These are phyloP conservation scores for Artemisia tridentata DNA, from an alignment of 129 eudicot genomes.

Conservation along the genomic window DNA sequence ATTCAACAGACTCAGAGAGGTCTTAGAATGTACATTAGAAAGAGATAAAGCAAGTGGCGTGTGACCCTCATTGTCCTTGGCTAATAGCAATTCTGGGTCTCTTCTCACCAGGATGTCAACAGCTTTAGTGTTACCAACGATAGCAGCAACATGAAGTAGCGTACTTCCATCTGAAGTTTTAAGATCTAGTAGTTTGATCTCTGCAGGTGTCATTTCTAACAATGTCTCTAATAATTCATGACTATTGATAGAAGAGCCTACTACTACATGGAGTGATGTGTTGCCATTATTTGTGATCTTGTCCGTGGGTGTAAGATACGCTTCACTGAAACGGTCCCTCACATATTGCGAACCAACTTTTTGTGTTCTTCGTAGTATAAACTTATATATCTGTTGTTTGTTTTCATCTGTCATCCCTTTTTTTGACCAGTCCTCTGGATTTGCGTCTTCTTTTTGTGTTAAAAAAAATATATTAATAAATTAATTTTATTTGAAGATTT, in stretches of 20 bases:
- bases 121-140: conserved; percentile 23
- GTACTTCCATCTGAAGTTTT: conserved; percentile 21
- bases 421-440: too few relatives aligned
- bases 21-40: neutral
- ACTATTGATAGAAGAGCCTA: neutral
- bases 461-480: too few relatives aligned
- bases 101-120: conserved; percentile 3
- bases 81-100: neutral
- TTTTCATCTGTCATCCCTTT: too few relatives aligned
- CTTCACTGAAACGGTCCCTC: too few relatives aligned
- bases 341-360: neutral
- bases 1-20: neutral
- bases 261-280: conserved; percentile 20
- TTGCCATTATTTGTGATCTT: conserved; percentile 14
- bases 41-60: conserved; percentile 20
- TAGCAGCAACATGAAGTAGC: conserved; percentile 27
- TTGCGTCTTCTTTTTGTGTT: too few relatives aligned
- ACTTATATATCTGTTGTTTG: too few relatives aligned
- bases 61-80: conserved; percentile 12
- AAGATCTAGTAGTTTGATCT: neutral
- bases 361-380: too few relatives aligned
- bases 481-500: too few relatives aligned
- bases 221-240: neutral
- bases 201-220: neutral
- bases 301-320: neutral